These are phyloP conservation scores for Blastobotrys indianensis DNA, from an alignment of 1,139 yeast species.

Conservation along the genomic window DNA sequence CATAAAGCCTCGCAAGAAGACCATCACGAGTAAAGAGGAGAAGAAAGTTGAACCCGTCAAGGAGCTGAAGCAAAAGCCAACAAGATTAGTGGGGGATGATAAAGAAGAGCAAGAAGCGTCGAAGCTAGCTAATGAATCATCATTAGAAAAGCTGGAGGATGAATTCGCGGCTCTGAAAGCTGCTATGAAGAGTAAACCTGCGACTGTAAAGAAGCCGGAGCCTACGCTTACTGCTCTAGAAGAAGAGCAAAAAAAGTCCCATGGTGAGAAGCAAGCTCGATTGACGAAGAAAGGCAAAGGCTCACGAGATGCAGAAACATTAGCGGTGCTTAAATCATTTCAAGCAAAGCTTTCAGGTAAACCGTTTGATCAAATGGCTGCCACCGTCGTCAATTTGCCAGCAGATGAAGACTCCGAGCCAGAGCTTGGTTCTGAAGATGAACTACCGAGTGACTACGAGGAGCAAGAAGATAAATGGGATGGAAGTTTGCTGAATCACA, in stretches of 20 bases:
- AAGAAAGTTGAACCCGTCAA: constrained; percentile 13
- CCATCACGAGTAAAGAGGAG: constrained; percentile 26
- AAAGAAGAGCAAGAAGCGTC: neutral
- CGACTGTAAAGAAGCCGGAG: constrained; percentile 8
- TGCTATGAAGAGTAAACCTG: constrained; percentile 8
- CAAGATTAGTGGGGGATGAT: constrained; percentile 3
- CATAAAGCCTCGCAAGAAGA: constrained; percentile 7
- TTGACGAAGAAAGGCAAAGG: constrained; percentile 11
- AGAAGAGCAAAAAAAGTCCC: constrained; percentile 8
- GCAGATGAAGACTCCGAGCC: constrained; percentile 6
- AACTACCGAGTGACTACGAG: constrained; percentile 26
- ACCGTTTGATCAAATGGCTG: neutral
- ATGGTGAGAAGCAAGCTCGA: constrained; percentile 1
- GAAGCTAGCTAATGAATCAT: constrained; percentile 1
- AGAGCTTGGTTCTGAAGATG: constrained; percentile 21
- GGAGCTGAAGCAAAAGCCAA: constrained; percentile 10
- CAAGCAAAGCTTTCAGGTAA: constrained; percentile 21
- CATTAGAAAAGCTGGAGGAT: constrained; percentile 9
- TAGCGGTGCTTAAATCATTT: constrained; percentile 22
- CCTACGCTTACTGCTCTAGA: neutral
- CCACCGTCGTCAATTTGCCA: neutral
- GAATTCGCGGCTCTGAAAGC: constrained; percentile 12
- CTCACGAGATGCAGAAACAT: constrained; percentile 16
- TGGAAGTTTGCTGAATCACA: constrained; percentile 24
- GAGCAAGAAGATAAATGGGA: constrained; percentile 21